Evolutionary conservation across 73 alveolate species (phyloP).

Genomic region (Breviolum minutum): DNA sequence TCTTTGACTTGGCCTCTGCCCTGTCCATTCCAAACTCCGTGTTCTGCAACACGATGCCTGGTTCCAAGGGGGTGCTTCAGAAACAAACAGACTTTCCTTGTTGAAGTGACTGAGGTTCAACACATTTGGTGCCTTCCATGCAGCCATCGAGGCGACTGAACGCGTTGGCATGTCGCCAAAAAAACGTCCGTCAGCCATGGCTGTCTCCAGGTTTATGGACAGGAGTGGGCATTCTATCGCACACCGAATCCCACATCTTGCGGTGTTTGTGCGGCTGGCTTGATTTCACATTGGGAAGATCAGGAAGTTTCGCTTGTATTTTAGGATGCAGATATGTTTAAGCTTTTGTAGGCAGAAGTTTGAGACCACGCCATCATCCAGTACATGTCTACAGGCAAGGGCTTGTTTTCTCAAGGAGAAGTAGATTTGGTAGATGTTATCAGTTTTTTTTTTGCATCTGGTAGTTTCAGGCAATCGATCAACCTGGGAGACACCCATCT

Average conservation of each 20-base stretch:
- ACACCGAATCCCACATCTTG: slow-evolving; percentile 92
- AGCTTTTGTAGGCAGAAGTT: slow-evolving; percentile 50
- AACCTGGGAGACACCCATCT: slow-evolving; percentile 73
- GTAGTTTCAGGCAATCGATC: slow-evolving; percentile 56
- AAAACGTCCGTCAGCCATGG: not conserved
- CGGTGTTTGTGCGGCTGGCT: slow-evolving; percentile 75
- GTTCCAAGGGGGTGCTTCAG: not conserved
- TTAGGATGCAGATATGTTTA: not conserved
- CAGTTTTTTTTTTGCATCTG: not conserved
- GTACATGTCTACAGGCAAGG: slow-evolving; percentile 85
- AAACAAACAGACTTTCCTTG: not conserved
- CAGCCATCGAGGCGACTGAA: slow-evolving; percentile 94
- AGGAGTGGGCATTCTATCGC: slow-evolving; percentile 94
- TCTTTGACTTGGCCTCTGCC: slow-evolving; percentile 89
- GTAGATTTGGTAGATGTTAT: not conserved
- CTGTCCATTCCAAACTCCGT: slow-evolving; percentile 59
- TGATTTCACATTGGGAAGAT: not conserved
- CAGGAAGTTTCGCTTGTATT: not conserved
- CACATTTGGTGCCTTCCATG: slow-evolving; percentile 90
- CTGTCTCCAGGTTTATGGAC: slow-evolving; percentile 72
- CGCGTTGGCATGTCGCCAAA: no score
- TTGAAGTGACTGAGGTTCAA: slow-evolving; percentile 20
- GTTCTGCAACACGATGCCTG: slow-evolving; percentile 88
- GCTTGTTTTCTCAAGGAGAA: not conserved
- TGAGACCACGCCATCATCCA: slow-evolving; percentile 89